Evolutionary conservation across 2,329 filamentous ascomycete genomes (phyloP).

Genomic region (Chrysoporthe puriensis): DNA sequence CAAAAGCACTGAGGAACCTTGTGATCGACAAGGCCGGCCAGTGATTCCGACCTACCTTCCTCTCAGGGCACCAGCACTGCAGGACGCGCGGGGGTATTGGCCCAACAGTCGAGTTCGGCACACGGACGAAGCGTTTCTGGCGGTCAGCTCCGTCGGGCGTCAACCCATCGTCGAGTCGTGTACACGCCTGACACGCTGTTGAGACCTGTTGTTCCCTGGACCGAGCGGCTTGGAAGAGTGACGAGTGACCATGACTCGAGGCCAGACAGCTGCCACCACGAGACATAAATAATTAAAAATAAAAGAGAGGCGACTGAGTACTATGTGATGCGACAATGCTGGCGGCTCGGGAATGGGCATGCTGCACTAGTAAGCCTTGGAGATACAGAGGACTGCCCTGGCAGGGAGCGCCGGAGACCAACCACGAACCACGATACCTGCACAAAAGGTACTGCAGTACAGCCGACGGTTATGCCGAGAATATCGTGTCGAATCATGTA

Average conservation of each 20-base stretch:
- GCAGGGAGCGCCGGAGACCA: not conserved
- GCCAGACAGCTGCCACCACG: not conserved
- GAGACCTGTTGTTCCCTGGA: slow-evolving; percentile 10
- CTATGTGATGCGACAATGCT: not conserved
- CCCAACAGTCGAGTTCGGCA: not conserved
- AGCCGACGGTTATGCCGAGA: slow-evolving; percentile 30
- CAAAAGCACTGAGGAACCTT: not conserved
- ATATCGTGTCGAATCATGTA: slow-evolving; percentile 21
- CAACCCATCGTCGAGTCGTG: slow-evolving; percentile 19
- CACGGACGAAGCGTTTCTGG: slow-evolving; percentile 11
- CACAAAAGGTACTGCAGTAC: slow-evolving; percentile 19
- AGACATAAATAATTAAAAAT: not conserved
- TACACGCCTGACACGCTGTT: slow-evolving; percentile 18
- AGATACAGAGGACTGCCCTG: not conserved
- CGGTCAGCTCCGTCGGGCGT: slow-evolving; percentile 12
- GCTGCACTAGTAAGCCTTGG: not conserved
- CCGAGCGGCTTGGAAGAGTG: slow-evolving; percentile 5
- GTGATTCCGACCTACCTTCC: slow-evolving; percentile 9
- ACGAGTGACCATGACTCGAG: slow-evolving; percentile 8
- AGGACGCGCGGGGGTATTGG: not conserved
- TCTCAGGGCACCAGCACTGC: not conserved
- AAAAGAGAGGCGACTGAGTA: not conserved
- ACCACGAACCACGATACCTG: slow-evolving; percentile 6
- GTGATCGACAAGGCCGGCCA: slow-evolving; percentile 5
- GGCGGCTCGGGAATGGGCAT: not conserved